These are phyloP conservation scores for Tritrichomonas foetus DNA, from an alignment of 208 protist species.

Conservation along the genomic window DNA sequence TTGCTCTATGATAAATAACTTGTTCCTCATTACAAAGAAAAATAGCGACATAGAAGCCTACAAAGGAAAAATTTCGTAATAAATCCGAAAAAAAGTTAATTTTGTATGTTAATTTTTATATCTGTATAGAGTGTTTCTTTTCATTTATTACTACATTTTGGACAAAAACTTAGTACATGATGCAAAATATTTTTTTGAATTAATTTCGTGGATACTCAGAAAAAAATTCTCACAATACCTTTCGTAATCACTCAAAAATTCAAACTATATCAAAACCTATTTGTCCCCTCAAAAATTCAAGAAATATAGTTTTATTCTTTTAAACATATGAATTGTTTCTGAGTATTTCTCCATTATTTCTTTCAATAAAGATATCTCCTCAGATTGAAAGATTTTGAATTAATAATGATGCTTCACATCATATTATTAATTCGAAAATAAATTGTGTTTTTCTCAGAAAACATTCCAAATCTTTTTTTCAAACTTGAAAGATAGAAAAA, in stretches of 20 bases:
- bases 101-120: background rate
- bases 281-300: background rate
- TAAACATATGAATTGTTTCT: background rate
- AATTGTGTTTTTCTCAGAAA: background rate
- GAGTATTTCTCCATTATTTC: background rate
- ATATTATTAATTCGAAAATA: background rate
- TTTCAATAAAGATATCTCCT: background rate
- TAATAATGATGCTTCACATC: background rate
- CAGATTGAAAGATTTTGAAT: background rate
- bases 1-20: too few relatives aligned
- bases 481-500: background rate
- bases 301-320: background rate
- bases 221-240: background rate
- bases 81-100: background rate
- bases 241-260: background rate
- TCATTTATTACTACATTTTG: background rate
- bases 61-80: background rate
- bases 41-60: background rate
- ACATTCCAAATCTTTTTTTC: background rate
- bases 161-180: background rate
- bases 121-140: background rate
- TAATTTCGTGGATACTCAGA: background rate
- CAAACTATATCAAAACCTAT: background rate
- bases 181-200: background rate
- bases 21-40: too few relatives aligned